Base-by-base conservation (phyloP, 2,329 filamentous ascomycete genomes). In the Aspergillus fumigatus region DNA sequence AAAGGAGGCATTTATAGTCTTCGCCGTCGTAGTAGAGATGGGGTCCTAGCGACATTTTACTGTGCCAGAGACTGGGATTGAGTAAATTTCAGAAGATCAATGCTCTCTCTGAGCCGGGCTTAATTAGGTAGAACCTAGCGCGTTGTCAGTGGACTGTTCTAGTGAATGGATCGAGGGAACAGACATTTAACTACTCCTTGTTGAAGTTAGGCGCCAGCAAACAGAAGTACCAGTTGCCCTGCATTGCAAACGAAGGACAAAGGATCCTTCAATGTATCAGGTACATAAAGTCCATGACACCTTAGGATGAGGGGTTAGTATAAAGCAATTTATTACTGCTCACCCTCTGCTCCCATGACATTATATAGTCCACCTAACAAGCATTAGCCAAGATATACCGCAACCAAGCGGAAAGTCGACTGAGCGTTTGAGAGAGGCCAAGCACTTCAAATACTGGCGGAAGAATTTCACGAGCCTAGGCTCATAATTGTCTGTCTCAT, bases 1-100 rank as follows among this genome's bases (percentile, higher is more conserved):
- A 60, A 26, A 60, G 50, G 51, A 48, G 51, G 51, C 52, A 60
- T 45, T 58, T 40, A 45, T 60, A 58, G 41, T 57, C 48, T 48
- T 50, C 50, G 11, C 52, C 52, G 27, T 60, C 51, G 26, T 53
- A 60, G 41, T 29, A 41, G 40, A 55, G 52, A 55, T 58, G 53
- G 43, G 55, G 48, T 40, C 55, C 55, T 53, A 60, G 55, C 43
- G 23, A 23, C 43, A 47, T 47, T 23, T 11, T 25, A 11, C 19
- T 47, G 21, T 2, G 43, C 10, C 11, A 25, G 43, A 5, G 11
- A 23, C 3, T 38, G 14, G 29, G 43, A 47, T 10, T 7, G 5
- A 23, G 43, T 14, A 26, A 11, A 23, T 26, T 14, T 14, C 5
- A 26, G 6, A 26, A 7, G 17, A 26, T 17, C 14, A 38, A 17